A percentile compares a stretch with the other conserved stretches of the same genome.
Evolutionary conservation across 1,139 yeast species (phyloP).

Genomic region (Scheffersomyces parashehatae): DNA sequence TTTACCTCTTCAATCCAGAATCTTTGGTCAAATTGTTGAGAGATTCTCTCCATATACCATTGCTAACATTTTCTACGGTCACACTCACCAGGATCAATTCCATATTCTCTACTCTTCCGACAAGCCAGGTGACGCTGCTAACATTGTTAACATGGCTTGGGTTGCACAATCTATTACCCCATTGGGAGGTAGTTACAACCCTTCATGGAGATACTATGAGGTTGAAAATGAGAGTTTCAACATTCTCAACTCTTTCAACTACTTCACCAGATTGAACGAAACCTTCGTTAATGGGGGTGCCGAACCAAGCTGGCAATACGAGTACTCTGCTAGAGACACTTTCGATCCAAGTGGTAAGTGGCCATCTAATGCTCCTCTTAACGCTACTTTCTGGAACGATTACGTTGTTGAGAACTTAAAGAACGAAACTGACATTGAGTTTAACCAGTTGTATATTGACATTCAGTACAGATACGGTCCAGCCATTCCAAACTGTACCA

Average conservation of each 20-base stretch:
- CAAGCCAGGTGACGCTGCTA: constrained; percentile 36
- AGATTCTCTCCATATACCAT: constrained; percentile 70
- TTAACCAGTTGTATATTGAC: constrained; percentile 49
- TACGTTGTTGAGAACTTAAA: constrained; percentile 34
- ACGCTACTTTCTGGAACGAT: constrained; percentile 60
- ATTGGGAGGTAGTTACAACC: constrained; percentile 51
- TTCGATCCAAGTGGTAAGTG: constrained; percentile 48
- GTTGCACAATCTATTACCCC: constrained; percentile 70
- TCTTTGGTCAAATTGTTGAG: constrained; percentile 58
- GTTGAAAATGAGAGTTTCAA: constrained; percentile 65
- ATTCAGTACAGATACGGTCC: constrained; percentile 57
- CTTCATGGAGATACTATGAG: constrained; percentile 72
- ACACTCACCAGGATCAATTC: constrained; percentile 72
- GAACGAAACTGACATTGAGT: constrained; percentile 34
- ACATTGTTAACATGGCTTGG: constrained; percentile 61
- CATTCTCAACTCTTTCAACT: constrained; percentile 60
- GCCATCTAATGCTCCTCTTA: constrained; percentile 54
- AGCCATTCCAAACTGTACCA: constrained; percentile 43
- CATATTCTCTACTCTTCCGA: constrained; percentile 52
- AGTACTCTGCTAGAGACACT: constrained; percentile 54
- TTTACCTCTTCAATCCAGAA: constrained; percentile 60
- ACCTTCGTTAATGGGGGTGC: constrained; percentile 49
- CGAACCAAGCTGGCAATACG: constrained; percentile 57
- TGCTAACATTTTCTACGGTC: constrained; percentile 71
- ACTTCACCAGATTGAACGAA: constrained; percentile 52